Conservation (phyloP, 495 filamentous ascomycete species). For the Cercophora sp. region DNA sequence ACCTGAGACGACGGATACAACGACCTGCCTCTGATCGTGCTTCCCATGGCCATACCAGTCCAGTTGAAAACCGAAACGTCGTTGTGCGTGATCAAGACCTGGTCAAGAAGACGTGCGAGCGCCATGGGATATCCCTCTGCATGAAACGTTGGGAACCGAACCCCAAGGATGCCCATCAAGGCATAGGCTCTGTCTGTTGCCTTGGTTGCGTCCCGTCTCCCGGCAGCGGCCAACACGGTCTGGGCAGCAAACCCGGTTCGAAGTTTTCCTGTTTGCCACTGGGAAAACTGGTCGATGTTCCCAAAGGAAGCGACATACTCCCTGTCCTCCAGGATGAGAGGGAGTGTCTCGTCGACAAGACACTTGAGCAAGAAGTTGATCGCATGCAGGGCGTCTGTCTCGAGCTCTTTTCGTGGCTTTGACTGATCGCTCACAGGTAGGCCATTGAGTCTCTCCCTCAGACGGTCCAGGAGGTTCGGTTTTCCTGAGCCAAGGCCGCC, state of each 20-base stretch:
- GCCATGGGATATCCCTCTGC: conserved; percentile 37
- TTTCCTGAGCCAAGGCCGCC: neutral
- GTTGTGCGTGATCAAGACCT: conserved; percentile 35
- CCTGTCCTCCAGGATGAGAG: conserved; percentile 28
- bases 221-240: conserved; percentile 29
- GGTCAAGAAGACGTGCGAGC: conserved; percentile 34
- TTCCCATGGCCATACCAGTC: conserved; percentile 35
- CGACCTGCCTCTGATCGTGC: conserved; percentile 32
- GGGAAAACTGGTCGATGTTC: conserved; percentile 24
- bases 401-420: neutral
- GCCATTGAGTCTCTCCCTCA: neutral
- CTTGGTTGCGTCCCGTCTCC: conserved; percentile 27
- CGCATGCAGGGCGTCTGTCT: conserved; percentile 21
- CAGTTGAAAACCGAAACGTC: conserved; percentile 42
- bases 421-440: neutral
- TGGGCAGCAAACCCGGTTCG: conserved; percentile 30
- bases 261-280: conserved; percentile 26
- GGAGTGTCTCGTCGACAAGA: conserved; percentile 26
- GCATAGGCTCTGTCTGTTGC: conserved; percentile 33
- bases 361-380: conserved; percentile 29
- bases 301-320: conserved; percentile 31
- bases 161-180: conserved; percentile 38
- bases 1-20: conserved; percentile 33
- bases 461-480: neutral
- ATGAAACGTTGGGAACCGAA: conserved; percentile 34